Evolutionary conservation across 1,284 basidiomycete species (phyloP), one percentile per base, ranked within the genome.

Genomic region (Moesziomyces sp.): DNA sequence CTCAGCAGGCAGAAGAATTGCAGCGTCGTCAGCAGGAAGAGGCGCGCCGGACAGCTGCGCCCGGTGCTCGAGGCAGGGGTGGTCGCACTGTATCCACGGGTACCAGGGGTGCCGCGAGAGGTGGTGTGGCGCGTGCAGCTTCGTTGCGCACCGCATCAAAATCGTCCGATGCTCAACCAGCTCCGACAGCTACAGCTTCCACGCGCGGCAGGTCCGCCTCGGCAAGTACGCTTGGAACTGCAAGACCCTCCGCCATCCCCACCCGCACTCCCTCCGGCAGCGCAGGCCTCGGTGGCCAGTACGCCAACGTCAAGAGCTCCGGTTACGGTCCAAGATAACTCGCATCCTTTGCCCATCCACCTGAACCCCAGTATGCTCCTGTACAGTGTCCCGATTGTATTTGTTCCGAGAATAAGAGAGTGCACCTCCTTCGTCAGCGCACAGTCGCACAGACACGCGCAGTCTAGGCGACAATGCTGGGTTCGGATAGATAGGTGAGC

Each of bases 231-330:
- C 38, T 49, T 5, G 56, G 51, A 40, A 58, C 54, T 5, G 47
- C 60, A 16, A 48, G 66, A 23, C 58, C 64, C 9, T 74, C 71
- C 0, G 61, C 30, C 21, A 74, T 74, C 47, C 71, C 71, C 24
- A 68, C 65, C 1, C 53, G 71, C 19, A 18, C 65, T 50, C 43
- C 44, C 40, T 67, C 70, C 14, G 54, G 70, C 45, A 74, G 71
- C 58, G 60, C 71, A n/a, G 70, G 74, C 21, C 55, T 73, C 24
- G 67, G 72, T 14, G 72, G 72, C 19, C 74, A 73, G 19, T 76
- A 76, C 43, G 74, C 74, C 23, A 74, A 74, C 48, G 74, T 76
- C 48, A 73, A 70, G 34, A 76, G 74, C 51, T 76, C 74, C 4
- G 74, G 74, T 7, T 76, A 76, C 38, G 74, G 74, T 14, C 74